Conservation (phyloP, 176 grass and related monocot genomes). For the Juncus inflexus region DNA sequence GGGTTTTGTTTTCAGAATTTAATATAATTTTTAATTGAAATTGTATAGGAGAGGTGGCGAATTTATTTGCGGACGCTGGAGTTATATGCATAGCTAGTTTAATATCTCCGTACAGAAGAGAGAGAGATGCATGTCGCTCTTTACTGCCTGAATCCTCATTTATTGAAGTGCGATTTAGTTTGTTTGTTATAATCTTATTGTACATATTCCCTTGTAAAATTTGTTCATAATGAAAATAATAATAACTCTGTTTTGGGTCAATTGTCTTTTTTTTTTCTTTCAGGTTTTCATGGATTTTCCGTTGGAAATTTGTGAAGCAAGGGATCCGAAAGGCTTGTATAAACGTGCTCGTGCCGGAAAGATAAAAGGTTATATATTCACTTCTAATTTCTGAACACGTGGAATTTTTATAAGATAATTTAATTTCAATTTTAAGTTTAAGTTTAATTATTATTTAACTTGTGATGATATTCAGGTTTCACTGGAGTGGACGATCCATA, state of each 20-base stretch:
- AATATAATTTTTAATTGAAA: background rate
- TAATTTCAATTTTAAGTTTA: too few species aligned
- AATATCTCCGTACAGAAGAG: slow-evolving; percentile 72
- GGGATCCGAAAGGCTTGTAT: slow-evolving; percentile 97
- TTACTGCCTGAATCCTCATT: slow-evolving; percentile 78
- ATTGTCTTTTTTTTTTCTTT: slow-evolving; percentile 16
- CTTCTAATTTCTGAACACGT: background rate
- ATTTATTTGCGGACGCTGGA: slow-evolving; percentile 84
- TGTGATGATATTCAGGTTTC: slow-evolving; percentile 57
- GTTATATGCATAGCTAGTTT: slow-evolving; percentile 74
- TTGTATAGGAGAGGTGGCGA: slow-evolving; percentile 83
- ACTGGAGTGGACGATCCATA: slow-evolving; percentile 98
- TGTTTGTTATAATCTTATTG: background rate
- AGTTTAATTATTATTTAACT: slow-evolving; percentile 5
- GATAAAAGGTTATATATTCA: slow-evolving; percentile 60
- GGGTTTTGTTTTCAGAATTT: too few species aligned
- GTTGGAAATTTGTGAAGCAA: slow-evolving; percentile 83
- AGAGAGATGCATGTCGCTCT: slow-evolving; percentile 75
- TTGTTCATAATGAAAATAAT: background rate
- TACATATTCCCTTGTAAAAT: background rate
- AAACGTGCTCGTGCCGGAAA: slow-evolving; percentile 93
- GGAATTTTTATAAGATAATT: too few species aligned
- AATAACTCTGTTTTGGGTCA: background rate
- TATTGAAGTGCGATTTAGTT: slow-evolving; percentile 58
- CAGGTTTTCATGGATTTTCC: slow-evolving; percentile 93